Evolutionary conservation across 2,329 filamentous ascomycete genomes (phyloP).

Genomic region (Pseudogymnoascus sp.): DNA sequence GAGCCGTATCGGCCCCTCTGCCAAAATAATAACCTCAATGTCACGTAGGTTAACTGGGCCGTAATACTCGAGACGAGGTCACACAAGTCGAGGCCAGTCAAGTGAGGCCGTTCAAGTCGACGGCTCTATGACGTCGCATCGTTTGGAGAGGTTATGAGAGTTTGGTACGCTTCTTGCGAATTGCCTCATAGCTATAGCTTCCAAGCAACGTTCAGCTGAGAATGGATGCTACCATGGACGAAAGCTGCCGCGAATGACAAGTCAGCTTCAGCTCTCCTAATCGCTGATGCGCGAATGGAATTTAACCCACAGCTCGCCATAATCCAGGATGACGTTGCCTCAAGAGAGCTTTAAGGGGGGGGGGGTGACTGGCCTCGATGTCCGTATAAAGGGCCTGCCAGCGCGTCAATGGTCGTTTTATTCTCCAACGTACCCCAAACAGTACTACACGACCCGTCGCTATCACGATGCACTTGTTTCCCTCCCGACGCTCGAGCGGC

Average conservation of each 20-base stretch:
- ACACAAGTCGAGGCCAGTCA: neutral
- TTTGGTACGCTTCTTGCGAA: neutral
- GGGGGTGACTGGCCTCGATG: neutral
- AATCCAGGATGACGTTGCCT: neutral
- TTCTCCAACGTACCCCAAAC: neutral
- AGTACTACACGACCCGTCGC: neutral
- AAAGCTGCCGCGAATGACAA: neutral
- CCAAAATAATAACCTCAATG: neutral
- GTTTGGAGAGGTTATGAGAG: neutral
- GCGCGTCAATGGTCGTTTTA: neutral
- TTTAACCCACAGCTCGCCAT: neutral
- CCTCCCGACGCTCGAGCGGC: neutral
- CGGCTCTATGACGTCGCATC: neutral
- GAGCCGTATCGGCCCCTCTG: neutral
- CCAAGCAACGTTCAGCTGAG: neutral
- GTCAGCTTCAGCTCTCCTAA: neutral
- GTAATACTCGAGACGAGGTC: neutral
- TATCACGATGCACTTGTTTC: neutral
- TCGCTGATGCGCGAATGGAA: neutral
- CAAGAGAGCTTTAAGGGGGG: neutral
- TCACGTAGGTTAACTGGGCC: neutral
- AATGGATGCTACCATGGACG: neutral
- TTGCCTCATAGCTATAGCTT: constrained; percentile 1
- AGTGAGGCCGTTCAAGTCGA: neutral
- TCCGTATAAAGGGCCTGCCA: neutral